phyloP scores from a whole-genome alignment of 495 filamentous ascomycete species.

The Jackrogersella minutella region DNA sequence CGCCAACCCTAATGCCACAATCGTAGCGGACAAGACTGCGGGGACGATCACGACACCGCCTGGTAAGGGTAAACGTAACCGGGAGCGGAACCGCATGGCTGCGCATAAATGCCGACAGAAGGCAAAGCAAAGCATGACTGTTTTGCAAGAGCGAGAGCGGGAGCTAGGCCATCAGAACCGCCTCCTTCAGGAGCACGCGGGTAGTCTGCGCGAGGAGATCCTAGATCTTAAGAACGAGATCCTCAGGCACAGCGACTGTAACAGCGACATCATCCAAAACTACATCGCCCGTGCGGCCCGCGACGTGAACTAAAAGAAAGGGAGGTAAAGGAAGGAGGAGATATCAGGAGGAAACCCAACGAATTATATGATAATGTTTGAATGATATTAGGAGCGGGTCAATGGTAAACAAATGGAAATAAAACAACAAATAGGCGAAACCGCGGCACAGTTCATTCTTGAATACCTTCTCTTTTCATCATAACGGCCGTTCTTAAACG shows the following conservation, averaged over 20 bases:
- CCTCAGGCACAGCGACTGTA: slow-evolving; percentile 61
- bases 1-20: neutral
- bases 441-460: neutral
- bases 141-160: slow-evolving; percentile 51
- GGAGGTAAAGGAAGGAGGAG: neutral
- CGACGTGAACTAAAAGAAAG: slow-evolving; percentile 16
- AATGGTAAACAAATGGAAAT: neutral
- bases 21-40: neutral
- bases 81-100: slow-evolving; percentile 70
- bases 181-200: slow-evolving; percentile 38
- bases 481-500: neutral
- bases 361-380: neutral
- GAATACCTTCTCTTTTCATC: neutral
- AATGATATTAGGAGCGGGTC: neutral
- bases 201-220: slow-evolving; percentile 55
- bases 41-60: neutral
- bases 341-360: neutral
- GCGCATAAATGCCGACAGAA: slow-evolving; percentile 75
- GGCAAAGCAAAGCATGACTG: slow-evolving; percentile 65
- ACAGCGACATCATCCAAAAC: slow-evolving; percentile 58
- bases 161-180: slow-evolving; percentile 37
- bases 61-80: slow-evolving; percentile 22
- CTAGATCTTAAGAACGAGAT: slow-evolving; percentile 63
- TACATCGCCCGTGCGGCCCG: slow-evolving; percentile 57
- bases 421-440: neutral